Evolutionary conservation across 306 rosid genomes (phyloP).

Genomic region (Glycyrrhiza uralensis): DNA sequence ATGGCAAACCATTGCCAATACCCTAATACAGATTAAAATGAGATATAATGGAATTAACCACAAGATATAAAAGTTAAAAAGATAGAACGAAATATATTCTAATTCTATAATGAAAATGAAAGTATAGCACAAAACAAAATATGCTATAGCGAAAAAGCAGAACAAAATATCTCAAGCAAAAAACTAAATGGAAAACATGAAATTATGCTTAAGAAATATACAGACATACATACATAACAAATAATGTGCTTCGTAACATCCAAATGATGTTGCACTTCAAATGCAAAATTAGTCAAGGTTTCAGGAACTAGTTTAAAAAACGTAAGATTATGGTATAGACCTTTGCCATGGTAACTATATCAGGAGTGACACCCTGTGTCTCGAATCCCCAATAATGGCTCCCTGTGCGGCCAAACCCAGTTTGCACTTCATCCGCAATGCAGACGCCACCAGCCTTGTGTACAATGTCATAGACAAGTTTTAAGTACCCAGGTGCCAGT

Average conservation of each 20-base stretch:
- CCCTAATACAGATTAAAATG: constrained; percentile 51
- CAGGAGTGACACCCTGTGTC: constrained; percentile 88
- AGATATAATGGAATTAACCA: constrained; percentile 19
- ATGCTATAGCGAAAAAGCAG: background rate
- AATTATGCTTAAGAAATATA: background rate
- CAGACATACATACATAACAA: background rate
- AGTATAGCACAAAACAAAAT: background rate
- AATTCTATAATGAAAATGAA: background rate
- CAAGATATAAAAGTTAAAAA: constrained; percentile 1
- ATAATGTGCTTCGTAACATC: background rate
- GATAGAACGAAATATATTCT: background rate
- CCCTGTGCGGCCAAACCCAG: constrained; percentile 93
- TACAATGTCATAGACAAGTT: constrained; percentile 73
- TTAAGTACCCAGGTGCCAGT: constrained; percentile 84
- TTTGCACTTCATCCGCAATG: constrained; percentile 98
- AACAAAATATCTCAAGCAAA: background rate
- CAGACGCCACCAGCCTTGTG: constrained; percentile 92
- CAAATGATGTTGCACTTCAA: constrained; percentile 10
- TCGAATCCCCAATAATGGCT: constrained; percentile 95
- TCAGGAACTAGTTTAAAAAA: background rate
- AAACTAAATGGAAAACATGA: background rate
- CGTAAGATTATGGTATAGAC: constrained; percentile 31
- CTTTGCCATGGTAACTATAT: constrained; percentile 98
- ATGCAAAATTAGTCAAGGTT: background rate
- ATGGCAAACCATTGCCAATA: constrained; percentile 87